phyloP scores from a whole-genome alignment of 164 flowering plant species.

The Annona cherimola region DNA sequence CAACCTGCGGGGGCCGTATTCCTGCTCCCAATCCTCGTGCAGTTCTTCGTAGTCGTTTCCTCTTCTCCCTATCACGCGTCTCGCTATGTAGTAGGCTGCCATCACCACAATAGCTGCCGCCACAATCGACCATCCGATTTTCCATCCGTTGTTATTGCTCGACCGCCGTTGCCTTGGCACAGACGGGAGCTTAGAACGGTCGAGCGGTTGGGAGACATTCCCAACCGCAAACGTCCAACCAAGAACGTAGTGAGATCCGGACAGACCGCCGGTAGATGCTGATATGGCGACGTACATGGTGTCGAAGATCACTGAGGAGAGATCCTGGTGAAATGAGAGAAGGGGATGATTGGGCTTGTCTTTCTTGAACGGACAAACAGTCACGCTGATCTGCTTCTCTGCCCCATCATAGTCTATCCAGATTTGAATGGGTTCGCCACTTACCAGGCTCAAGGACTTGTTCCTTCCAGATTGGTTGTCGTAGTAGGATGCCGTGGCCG shows the following conservation, averaged over 20 bases:
- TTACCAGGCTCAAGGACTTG: neutral
- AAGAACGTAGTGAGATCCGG: conserved; percentile 39
- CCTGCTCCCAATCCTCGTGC: conserved; percentile 10
- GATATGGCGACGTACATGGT: neutral
- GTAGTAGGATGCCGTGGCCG: neutral
- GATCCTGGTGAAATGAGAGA: neutral
- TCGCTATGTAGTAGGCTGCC: neutral
- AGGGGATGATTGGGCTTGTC: conserved; percentile 1
- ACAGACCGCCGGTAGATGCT: neutral
- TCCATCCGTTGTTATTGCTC: conserved; percentile 1
- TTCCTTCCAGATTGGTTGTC: neutral
- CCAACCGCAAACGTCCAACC: conserved; percentile 60
- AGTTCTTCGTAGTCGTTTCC: conserved; percentile 9
- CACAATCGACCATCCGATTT: conserved; percentile 8
- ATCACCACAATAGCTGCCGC: neutral
- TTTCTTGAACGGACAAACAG: neutral
- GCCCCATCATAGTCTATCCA: neutral
- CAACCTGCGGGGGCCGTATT: conserved; percentile 12
- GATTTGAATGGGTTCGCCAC: neutral
- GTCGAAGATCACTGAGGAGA: neutral
- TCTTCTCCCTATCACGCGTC: neutral
- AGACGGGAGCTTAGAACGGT: conserved; percentile 37
- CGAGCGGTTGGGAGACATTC: conserved; percentile 32
- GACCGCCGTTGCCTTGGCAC: conserved; percentile 21
- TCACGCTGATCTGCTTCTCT: neutral